phyloP scores from a whole-genome alignment of 495 filamentous ascomycete species.

The Annulohypoxylon maeteangense region DNA sequence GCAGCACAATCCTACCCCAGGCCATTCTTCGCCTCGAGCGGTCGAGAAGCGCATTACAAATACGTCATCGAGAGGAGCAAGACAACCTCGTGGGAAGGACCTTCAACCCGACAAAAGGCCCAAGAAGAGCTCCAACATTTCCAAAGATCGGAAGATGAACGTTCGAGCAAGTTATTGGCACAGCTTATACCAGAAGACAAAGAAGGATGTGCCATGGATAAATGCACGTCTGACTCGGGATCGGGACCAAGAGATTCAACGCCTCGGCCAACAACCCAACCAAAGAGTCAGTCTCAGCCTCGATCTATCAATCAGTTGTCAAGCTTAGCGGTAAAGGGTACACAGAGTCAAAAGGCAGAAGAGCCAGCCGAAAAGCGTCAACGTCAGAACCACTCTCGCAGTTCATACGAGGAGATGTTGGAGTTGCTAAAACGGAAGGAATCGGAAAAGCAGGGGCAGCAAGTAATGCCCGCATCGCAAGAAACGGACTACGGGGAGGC shows the following conservation, averaged over 20 bases:
- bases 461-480: conserved; percentile 46
- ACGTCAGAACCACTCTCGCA: conserved; percentile 25
- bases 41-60: conserved; percentile 27
- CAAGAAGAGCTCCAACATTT: conserved; percentile 26
- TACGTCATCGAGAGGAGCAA: conserved; percentile 34
- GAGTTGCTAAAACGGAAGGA: conserved; percentile 38
- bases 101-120: conserved; percentile 19
- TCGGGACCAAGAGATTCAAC: neutral
- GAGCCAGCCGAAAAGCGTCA: conserved; percentile 5
- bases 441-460: conserved; percentile 8
- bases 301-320: conserved; percentile 34
- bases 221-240: neutral
- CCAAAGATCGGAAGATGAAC: conserved; percentile 28
- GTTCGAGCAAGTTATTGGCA: conserved; percentile 3
- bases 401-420: conserved; percentile 44
- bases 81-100: conserved; percentile 36
- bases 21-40: conserved; percentile 34
- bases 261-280: conserved; percentile 5
- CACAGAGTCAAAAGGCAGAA: conserved; percentile 11
- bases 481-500: conserved; percentile 56
- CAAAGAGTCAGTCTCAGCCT: conserved; percentile 13
- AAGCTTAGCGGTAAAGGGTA: neutral
- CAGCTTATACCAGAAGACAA: neutral
- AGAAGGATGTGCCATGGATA: neutral
- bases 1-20: conserved; percentile 28